phyloP scores from a whole-genome alignment of 2,329 filamentous ascomycete genomes.

The Colletotrichum spinosum region DNA sequence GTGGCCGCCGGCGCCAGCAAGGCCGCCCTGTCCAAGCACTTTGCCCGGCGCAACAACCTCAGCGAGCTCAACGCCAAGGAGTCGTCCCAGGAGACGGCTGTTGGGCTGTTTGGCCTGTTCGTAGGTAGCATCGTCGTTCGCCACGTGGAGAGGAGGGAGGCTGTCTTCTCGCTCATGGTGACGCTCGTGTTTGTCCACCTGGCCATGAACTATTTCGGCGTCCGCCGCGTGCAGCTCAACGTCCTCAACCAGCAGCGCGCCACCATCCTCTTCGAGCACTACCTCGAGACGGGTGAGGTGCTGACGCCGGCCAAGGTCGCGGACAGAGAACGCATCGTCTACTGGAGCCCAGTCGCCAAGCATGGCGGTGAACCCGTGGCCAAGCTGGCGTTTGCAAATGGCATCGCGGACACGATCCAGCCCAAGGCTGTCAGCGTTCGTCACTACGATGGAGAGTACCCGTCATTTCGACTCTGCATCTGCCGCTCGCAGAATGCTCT shows the following conservation, averaged over 20 bases:
- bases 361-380: conserved; percentile 42
- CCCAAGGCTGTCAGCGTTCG: not conserved
- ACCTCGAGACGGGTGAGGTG: conserved; percentile 61
- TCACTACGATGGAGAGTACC: not conserved
- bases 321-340: conserved; percentile 71
- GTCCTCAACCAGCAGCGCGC: conserved; percentile 89
- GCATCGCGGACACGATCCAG: conserved; percentile 50
- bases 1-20: conserved; percentile 92
- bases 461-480: conserved; percentile 11
- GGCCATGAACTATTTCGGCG: conserved; percentile 86
- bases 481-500: conserved; percentile 2
- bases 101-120: conserved; percentile 89
- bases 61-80: conserved; percentile 96
- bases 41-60: conserved; percentile 86
- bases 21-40: conserved; percentile 90
- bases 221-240: conserved; percentile 84
- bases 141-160: conserved; percentile 74
- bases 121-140: conserved; percentile 85
- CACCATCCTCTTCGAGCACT: conserved; percentile 77
- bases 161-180: conserved; percentile 81
- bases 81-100: conserved; percentile 93
- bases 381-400: conserved; percentile 54
- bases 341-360: conserved; percentile 49
- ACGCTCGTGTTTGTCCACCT: conserved; percentile 81
- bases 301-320: conserved; percentile 76